Conservation (phyloP, 768 basidiomycete species). For the Tricholoma hemisulphureum region DNA sequence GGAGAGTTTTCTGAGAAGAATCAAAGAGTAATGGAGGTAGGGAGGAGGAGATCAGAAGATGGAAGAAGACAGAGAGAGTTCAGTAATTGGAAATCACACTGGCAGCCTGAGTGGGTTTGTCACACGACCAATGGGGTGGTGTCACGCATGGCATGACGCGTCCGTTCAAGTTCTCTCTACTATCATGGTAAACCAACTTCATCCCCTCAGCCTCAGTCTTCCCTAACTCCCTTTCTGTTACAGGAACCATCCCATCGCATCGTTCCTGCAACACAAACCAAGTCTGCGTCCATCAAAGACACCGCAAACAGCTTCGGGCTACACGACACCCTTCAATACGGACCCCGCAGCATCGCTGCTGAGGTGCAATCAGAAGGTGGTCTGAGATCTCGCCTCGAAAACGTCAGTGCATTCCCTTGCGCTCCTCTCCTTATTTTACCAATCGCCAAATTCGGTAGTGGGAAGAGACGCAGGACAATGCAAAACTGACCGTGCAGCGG, state of each 20-base stretch:
- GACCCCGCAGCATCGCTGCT: constrained; percentile 75
- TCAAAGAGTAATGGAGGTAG: neutral
- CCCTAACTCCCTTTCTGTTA: neutral
- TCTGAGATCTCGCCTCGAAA: constrained; percentile 71
- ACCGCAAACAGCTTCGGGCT: constrained; percentile 76
- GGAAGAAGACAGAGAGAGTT: constrained; percentile 8
- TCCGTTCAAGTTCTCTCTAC: constrained; percentile 13
- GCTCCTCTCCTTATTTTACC: neutral
- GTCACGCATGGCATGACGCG: constrained; percentile 26
- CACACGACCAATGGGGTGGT: constrained; percentile 7
- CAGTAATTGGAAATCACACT: constrained; percentile 11
- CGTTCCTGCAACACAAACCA: constrained; percentile 53
- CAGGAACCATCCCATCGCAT: constrained; percentile 59
- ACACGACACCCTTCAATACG: constrained; percentile 86
- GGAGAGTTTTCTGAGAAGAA: neutral
- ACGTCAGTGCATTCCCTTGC: constrained; percentile 45
- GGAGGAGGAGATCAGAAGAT: constrained; percentile 6
- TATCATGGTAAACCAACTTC: constrained; percentile 24
- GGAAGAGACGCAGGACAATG: constrained; percentile 88
- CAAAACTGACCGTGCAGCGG: constrained; percentile 81
- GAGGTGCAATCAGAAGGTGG: constrained; percentile 62
- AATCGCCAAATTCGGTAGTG: constrained; percentile 54
- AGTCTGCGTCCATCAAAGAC: constrained; percentile 63
- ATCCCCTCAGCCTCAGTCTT: neutral
- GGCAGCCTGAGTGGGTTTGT: neutral